These are phyloP conservation scores for Marasmius oreades DNA, from an alignment of 1,284 basidiomycete species.

Conservation along the genomic window DNA sequence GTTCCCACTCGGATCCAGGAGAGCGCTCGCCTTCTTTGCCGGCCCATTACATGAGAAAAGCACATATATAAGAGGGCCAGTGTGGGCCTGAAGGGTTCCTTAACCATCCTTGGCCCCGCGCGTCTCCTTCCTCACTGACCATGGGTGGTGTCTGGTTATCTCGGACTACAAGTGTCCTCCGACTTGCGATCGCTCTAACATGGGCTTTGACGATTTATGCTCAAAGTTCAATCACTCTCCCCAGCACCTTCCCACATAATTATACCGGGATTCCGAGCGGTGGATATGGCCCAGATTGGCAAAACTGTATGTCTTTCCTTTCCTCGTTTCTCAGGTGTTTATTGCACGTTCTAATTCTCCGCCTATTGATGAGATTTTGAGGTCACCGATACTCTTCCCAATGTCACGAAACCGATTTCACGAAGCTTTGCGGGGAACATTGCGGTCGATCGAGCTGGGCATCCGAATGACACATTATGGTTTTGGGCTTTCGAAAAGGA, in stretches of 20 bases:
- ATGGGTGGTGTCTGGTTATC: neutral
- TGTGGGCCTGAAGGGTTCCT: too few relatives aligned
- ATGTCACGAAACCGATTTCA: conserved; percentile 10
- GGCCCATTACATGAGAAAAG: too few relatives aligned
- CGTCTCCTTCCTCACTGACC: too few relatives aligned
- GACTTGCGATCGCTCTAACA: neutral
- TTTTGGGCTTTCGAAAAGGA: conserved; percentile 12
- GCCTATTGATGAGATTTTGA: conserved; percentile 6
- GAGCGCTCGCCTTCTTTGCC: too few relatives aligned
- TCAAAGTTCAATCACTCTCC: neutral
- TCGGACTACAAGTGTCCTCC: neutral
- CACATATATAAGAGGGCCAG: too few relatives aligned
- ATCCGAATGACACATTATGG: conserved; percentile 13
- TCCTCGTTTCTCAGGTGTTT: neutral
- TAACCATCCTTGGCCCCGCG: too few relatives aligned
- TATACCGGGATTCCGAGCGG: conserved; percentile 13
- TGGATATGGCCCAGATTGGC: conserved; percentile 11
- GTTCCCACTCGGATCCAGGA: too few relatives aligned
- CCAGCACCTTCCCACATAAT: conserved; percentile 12
- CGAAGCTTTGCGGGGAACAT: conserved; percentile 8
- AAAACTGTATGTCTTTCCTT: conserved; percentile 8
- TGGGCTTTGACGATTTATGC: neutral
- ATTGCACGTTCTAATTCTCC: too few relatives aligned
- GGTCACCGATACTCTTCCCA: conserved; percentile 9
- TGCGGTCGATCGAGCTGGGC: conserved; percentile 2